These are phyloP conservation scores for Ogataea allantospora DNA, from an alignment of 805 yeast species.

Conservation along the genomic window DNA sequence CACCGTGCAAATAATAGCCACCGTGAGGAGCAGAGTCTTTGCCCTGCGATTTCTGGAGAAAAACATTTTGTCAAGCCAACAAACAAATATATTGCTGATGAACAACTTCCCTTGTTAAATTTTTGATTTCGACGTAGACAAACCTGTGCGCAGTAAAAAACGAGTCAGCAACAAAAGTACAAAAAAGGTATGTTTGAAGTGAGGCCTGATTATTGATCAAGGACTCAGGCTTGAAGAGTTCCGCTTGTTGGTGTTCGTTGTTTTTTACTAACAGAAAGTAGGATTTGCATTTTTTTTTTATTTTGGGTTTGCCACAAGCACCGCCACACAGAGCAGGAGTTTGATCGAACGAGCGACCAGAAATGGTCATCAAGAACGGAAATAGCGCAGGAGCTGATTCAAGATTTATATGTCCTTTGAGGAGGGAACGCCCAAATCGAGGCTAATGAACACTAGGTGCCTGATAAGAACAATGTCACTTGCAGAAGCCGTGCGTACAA, in stretches of 20 bases:
- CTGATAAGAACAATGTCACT: not conserved
- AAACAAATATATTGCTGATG: not conserved
- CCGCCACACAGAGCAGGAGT: not conserved
- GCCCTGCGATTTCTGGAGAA: slow-evolving; percentile 23
- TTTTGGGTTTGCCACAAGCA: not conserved
- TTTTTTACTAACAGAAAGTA: not conserved
- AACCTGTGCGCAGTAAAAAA: not conserved
- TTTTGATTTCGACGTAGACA: not conserved
- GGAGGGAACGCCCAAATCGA: not conserved
- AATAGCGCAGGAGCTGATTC: not conserved
- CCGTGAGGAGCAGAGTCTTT: slow-evolving; percentile 18
- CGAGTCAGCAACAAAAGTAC: not conserved
- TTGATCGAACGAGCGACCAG: not conserved
- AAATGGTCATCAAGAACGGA: not conserved
- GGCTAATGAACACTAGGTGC: not conserved
- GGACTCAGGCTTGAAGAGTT: not conserved
- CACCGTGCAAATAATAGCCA: slow-evolving; percentile 12
- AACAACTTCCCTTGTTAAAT: slow-evolving; percentile 3
- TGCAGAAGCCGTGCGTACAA: not conserved
- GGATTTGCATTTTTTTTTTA: not conserved
- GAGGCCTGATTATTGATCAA: not conserved
- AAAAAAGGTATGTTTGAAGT: not conserved
- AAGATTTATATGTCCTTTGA: not conserved
- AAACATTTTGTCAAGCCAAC: slow-evolving; percentile 12
- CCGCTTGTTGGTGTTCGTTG: not conserved